Conservation (phyloP, 805 yeast genomes). For the Suhomyces tanzawaensis region DNA sequence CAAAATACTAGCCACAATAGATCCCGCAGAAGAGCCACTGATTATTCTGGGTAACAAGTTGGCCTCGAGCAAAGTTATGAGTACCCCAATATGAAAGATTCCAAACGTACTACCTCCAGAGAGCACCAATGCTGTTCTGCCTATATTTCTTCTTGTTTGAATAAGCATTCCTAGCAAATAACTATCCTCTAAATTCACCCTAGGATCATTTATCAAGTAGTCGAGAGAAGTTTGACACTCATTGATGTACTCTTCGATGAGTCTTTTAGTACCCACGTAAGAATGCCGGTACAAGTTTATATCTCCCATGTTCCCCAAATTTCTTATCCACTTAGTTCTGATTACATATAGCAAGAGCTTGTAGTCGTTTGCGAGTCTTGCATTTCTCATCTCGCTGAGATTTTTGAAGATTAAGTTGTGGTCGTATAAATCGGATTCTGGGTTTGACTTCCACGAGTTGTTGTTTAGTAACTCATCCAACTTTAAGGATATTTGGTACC, state of each 20-base stretch:
- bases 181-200: constrained; percentile 56
- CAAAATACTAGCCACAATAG: constrained; percentile 85
- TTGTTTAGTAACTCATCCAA: constrained; percentile 66
- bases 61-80: constrained; percentile 71
- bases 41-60: constrained; percentile 81
- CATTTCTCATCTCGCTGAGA: constrained; percentile 54
- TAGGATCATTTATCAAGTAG: constrained; percentile 36
- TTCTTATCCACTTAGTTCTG: constrained; percentile 81
- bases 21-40: constrained; percentile 95
- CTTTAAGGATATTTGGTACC: constrained; percentile 63
- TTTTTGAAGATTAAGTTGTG: constrained; percentile 54
- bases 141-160: constrained; percentile 87
- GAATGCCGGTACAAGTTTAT: constrained; percentile 73
- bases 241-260: constrained; percentile 77
- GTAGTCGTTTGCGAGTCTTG: constrained; percentile 58
- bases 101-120: constrained; percentile 98
- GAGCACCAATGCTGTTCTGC: constrained; percentile 90
- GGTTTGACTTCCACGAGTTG: constrained; percentile 67
- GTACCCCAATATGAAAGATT: constrained; percentile 85
- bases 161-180: constrained; percentile 74
- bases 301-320: constrained; percentile 85
- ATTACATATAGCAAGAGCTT: constrained; percentile 65
- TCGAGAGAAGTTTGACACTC: constrained; percentile 63
- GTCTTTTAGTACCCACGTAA: constrained; percentile 77
- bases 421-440: constrained; percentile 71